phyloP scores from a whole-genome alignment of 2,329 filamentous ascomycete species.

The Paraphoma chrysanthemicola region DNA sequence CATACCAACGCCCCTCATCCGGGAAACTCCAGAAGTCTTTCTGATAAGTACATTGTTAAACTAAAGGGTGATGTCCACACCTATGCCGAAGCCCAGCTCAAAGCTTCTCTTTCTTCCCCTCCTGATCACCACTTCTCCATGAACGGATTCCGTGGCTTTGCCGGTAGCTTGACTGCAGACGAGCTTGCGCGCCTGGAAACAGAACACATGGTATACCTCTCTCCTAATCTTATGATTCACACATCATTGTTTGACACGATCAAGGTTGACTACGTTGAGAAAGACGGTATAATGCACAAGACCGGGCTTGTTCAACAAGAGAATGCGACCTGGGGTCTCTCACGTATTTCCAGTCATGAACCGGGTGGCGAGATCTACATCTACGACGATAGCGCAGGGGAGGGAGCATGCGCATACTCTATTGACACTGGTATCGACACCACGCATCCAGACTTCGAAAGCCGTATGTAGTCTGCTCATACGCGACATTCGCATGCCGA shows the following conservation, averaged over 20 bases:
- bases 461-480: conserved; percentile 28
- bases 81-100: conserved; percentile 22
- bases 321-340: conserved; percentile 49
- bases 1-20: too few species aligned
- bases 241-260: not conserved
- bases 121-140: conserved; percentile 44
- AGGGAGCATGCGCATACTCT: conserved; percentile 62
- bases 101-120: conserved; percentile 20
- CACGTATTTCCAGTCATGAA: conserved; percentile 45
- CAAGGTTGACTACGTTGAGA: conserved; percentile 46
- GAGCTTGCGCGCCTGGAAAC: conserved; percentile 33
- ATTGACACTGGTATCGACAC: conserved; percentile 69
- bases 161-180: conserved; percentile 36
- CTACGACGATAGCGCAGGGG: conserved; percentile 47
- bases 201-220: conserved; percentile 26
- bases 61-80: conserved; percentile 42
- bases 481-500: not conserved
- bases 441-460: conserved; percentile 55
- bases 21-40: not conserved
- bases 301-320: conserved; percentile 41
- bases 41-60: conserved; percentile 55
- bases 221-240: not conserved
- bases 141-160: conserved; percentile 47
- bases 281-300: conserved; percentile 38
- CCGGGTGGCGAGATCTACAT: conserved; percentile 42